Percentiles rank a stretch among this genome's conserved stretches.
Evolutionary conservation across 129 eudicot genomes (phyloP).

Genomic region (Flaveria robusta): DNA sequence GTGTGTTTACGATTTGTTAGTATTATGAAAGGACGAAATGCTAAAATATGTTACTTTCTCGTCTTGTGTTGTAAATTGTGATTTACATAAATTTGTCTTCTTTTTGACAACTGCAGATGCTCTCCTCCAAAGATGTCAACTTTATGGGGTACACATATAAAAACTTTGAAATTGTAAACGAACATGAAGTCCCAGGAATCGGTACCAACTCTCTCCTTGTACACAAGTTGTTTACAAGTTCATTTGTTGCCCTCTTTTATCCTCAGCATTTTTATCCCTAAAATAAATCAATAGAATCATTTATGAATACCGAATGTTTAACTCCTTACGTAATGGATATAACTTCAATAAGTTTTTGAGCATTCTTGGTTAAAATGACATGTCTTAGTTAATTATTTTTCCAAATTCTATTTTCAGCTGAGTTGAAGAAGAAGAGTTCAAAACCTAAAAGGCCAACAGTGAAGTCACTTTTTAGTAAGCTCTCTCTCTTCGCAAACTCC

Average conservation of each 20-base stretch:
- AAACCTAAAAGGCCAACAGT: conserved; percentile 40
- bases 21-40: conserved; percentile 9
- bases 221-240: not conserved
- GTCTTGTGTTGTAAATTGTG: not conserved
- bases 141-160: conserved; percentile 94
- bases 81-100: not conserved
- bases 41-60: not conserved
- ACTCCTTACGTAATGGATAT: not conserved
- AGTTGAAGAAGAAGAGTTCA: conserved; percentile 89
- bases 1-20: not conserved
- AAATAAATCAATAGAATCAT: conserved; percentile 18
- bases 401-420: conserved; percentile 51
- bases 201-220: conserved; percentile 47
- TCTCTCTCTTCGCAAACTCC: conserved; percentile 7
- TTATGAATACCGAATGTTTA: conserved; percentile 12
- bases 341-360: conserved; percentile 3
- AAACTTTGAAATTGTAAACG: conserved; percentile 89
- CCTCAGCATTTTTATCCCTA: not conserved
- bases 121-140: conserved; percentile 90
- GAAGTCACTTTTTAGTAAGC: conserved; percentile 89
- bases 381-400: conserved; percentile 16
- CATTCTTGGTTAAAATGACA: not conserved
- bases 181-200: conserved; percentile 82
- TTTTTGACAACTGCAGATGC: conserved; percentile 63
- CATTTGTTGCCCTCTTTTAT: not conserved